phyloP scores from a whole-genome alignment of 2,329 filamentous ascomycete species.

The Fusarium chaquense region DNA sequence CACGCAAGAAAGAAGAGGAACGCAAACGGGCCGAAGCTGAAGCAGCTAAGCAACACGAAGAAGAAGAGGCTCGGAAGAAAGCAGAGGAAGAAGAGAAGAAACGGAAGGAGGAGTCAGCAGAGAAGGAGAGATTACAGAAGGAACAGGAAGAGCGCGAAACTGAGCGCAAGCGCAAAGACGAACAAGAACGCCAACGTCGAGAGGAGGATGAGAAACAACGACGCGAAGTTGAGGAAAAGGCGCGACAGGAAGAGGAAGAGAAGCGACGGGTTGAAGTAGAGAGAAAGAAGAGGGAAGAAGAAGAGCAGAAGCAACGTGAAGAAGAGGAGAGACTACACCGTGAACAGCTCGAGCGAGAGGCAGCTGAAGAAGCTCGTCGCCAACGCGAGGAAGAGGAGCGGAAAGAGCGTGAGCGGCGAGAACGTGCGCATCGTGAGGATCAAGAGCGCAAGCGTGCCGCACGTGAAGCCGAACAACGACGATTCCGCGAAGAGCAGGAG shows the following conservation, averaged over 20 bases:
- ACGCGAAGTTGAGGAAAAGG: conserved; percentile 54
- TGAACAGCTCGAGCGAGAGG: conserved; percentile 61
- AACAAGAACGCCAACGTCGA: conserved; percentile 52
- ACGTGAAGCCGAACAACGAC: conserved; percentile 64
- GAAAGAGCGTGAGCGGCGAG: conserved; percentile 62
- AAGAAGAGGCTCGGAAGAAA: conserved; percentile 41
- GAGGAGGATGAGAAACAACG: conserved; percentile 54
- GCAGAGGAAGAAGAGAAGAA: conserved; percentile 53
- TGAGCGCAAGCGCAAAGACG: conserved; percentile 54
- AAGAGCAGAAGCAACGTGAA: conserved; percentile 55
- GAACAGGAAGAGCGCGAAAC: conserved; percentile 52
- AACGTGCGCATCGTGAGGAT: conserved; percentile 59
- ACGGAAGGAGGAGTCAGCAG: conserved; percentile 52
- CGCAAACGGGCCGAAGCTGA: conserved; percentile 50
- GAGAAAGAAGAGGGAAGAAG: conserved; percentile 54
- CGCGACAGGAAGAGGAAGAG: conserved; percentile 55
- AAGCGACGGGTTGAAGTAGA: conserved; percentile 55
- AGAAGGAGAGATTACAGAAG: conserved; percentile 48
- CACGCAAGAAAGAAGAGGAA: conserved; percentile 53
- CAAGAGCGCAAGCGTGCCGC: conserved; percentile 63
- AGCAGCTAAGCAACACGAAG: conserved; percentile 46
- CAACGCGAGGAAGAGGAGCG: conserved; percentile 66
- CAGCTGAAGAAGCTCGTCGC: conserved; percentile 62
- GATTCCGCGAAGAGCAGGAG: conserved; percentile 67
- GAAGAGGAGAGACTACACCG: conserved; percentile 61